A percentile compares a stretch with the other conserved stretches of the same genome.
phyloP scores from a whole-genome alignment of 768 basidiomycete species.

The Termitomyces heimii region DNA sequence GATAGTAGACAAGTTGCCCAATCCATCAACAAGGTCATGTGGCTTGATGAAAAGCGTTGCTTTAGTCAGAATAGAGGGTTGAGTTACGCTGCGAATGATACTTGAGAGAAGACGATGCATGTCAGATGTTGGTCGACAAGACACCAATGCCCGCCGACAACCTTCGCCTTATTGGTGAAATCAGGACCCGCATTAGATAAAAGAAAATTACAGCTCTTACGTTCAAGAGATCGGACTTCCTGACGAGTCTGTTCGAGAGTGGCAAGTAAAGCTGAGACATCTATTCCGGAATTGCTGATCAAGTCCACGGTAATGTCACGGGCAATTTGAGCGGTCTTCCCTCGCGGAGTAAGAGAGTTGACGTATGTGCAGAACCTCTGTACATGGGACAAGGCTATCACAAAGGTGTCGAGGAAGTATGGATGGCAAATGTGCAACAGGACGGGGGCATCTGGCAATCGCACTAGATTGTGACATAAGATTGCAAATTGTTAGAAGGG shows the following conservation, averaged over 20 bases:
- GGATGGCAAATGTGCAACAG: constrained; percentile 64
- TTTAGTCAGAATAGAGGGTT: constrained; percentile 52
- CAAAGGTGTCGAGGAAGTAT: constrained; percentile 45
- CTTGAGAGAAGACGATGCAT: constrained; percentile 38
- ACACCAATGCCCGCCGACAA: constrained; percentile 45
- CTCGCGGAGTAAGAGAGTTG: constrained; percentile 44
- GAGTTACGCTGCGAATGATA: constrained; percentile 39
- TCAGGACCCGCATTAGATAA: background rate
- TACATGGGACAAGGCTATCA: constrained; percentile 47
- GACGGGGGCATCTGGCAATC: constrained; percentile 27
- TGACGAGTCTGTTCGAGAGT: constrained; percentile 35
- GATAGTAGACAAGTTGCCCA: constrained; percentile 33
- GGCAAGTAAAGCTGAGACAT: constrained; percentile 45
- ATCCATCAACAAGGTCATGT: constrained; percentile 61
- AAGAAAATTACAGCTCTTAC: constrained; percentile 17
- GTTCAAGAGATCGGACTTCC: constrained; percentile 25
- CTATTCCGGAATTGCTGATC: constrained; percentile 59
- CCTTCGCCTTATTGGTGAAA: constrained; percentile 37
- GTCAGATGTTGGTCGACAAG: constrained; percentile 47
- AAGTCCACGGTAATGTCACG: constrained; percentile 57
- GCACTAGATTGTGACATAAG: constrained; percentile 1
- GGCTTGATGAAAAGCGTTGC: constrained; percentile 69
- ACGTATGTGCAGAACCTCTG: constrained; percentile 52
- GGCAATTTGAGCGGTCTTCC: constrained; percentile 60
- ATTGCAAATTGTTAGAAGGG: background rate